A percentile compares a stretch with the other conserved stretches of the same genome.
Conservation (phyloP, 331 rosid species). For the Spiraea crenata region DNA sequence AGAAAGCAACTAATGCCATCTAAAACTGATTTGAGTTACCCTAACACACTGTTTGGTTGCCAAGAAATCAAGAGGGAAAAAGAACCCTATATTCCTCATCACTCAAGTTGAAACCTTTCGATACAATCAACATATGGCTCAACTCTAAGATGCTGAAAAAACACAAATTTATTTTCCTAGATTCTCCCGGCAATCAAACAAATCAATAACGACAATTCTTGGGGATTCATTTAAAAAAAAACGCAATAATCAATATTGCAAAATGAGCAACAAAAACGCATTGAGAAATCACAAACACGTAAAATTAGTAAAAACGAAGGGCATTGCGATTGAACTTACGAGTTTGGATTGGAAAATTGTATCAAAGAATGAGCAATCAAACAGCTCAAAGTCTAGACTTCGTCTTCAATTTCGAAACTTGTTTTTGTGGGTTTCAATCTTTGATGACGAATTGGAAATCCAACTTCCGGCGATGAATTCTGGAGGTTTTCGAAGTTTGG, state of each 20-base stretch:
- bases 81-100: conserved; percentile 3
- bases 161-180: conserved; percentile 6
- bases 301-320: not conserved
- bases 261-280: not conserved
- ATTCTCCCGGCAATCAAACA: conserved; percentile 22
- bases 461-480: conserved; percentile 18
- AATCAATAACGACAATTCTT: conserved; percentile 9
- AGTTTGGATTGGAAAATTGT: not conserved
- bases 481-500: conserved; percentile 42
- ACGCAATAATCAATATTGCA: not conserved
- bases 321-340: not conserved
- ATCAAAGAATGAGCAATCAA: conserved; percentile 25
- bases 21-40: conserved; percentile 3
- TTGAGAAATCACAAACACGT: not conserved
- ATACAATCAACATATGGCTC: conserved; percentile 3
- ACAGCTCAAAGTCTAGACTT: conserved; percentile 32
- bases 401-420: not conserved
- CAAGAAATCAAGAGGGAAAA: not conserved
- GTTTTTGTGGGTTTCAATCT: conserved; percentile 1
- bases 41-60: conserved; percentile 10
- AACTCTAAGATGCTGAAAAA: conserved; percentile 1
- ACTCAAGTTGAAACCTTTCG: conserved; percentile 6
- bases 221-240: not conserved
- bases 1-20: not conserved
- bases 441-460: conserved; percentile 9